Evolutionary conservation across 371 early-diverging fungal genomes (phyloP).

Genomic region (Mortierella sp.): DNA sequence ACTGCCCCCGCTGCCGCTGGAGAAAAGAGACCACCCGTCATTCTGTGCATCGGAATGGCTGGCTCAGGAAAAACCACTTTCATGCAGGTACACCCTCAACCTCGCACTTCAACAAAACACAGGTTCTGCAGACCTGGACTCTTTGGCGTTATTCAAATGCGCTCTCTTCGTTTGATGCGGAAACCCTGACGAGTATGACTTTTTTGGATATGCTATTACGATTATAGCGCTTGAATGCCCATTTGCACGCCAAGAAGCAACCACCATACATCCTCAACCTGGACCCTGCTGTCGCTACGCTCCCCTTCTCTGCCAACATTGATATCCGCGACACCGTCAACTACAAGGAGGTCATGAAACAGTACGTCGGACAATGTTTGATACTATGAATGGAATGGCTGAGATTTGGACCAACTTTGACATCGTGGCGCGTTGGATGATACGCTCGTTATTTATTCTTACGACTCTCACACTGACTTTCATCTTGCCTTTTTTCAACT

Average conservation of each 20-base stretch:
- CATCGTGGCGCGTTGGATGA: not conserved
- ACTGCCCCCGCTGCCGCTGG: slow-evolving; percentile 22
- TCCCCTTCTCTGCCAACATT: slow-evolving; percentile 97
- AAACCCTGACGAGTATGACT: not conserved
- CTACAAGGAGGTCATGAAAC: slow-evolving; percentile 99
- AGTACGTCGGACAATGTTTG: slow-evolving; percentile 67
- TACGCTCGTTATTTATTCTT: not conserved
- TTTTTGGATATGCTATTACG: not conserved
- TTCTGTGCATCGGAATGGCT: slow-evolving; percentile 98
- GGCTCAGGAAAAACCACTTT: slow-evolving; percentile 99
- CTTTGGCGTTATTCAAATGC: too few relatives aligned
- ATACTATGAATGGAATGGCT: not conserved
- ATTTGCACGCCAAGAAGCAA: slow-evolving; percentile 82
- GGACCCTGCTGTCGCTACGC: slow-evolving; percentile 96
- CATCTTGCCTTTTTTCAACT: not conserved
- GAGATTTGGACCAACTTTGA: too few relatives aligned
- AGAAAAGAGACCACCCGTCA: slow-evolving; percentile 78
- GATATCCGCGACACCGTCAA: slow-evolving; percentile 99
- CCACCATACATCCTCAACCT: slow-evolving; percentile 96
- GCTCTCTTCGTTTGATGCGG: too few relatives aligned
- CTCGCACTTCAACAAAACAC: not conserved
- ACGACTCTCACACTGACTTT: not conserved
- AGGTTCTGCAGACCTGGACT: too few relatives aligned
- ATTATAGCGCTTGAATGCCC: slow-evolving; percentile 87
- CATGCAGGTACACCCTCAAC: slow-evolving; percentile 97